Base-by-base conservation (phyloP, 768 basidiomycete species). In the Ramaria sp. region DNA sequence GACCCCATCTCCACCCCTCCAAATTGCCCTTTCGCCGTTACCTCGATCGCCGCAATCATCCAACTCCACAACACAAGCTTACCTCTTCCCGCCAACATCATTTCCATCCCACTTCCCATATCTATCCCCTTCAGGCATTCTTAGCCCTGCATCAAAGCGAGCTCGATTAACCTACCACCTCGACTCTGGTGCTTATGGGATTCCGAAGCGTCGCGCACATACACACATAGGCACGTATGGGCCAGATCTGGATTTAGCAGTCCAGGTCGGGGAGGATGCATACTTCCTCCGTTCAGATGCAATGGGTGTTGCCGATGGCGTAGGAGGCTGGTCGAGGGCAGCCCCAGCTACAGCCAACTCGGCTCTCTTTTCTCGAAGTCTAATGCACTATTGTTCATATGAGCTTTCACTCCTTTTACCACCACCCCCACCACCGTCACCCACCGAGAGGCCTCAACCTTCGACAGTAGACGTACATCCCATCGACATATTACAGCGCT, bases 281-380 rank as follows among this genome's bases (percentile, higher is more conserved):
- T 95, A 92, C 63, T 90, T 90, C 58, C 69, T 89, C 5, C 71
- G 79, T 5, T 78, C 83, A 55, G 87, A 92, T 63, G 88, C 90
- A 5, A 83, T 98, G 74, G 94, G 94, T 16, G 85, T 98, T 8
- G 90, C 93, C 3, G 94, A 97, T 64, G 94, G 94, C 28, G 94
- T 97, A 0, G 94, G 94, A 0, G 93, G 93, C 0, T 96, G 92
- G 93, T 76, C 83, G 7, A 67, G 72, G 55, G 65, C 77, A 1
- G 71, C 71, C 48, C 76, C 84, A 0, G 71, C 85, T 5, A 86
- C 86, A 57, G 87, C 71, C 22, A 70, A 73, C 62, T 69, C 72
- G 0, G 70, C 71, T 1, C 61, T 70, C 47, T 73, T 72, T 64
- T 65, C 88, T 1, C 73, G 82, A 18, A 75, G 88, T 32, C 73